A percentile compares a stretch with the other conserved stretches of the same genome.
phyloP scores from a whole-genome alignment of 2,329 filamentous ascomycete species.

The Botrytis deweyae region DNA sequence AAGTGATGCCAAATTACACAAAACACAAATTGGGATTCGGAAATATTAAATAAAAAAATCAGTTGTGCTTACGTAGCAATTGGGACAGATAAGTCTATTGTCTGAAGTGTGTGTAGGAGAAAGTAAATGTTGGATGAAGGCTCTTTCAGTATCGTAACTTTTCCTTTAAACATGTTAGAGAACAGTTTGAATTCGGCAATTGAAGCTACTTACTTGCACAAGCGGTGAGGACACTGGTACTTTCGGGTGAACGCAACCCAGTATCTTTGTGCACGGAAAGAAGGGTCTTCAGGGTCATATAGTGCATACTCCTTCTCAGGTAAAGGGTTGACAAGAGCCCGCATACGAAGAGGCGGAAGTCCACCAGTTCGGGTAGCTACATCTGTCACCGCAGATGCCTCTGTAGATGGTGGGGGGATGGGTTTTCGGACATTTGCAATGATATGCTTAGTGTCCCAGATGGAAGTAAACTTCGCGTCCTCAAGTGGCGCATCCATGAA shows the following conservation, averaged over 20 bases:
- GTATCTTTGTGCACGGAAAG: conserved; percentile 28
- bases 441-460: conserved; percentile 20
- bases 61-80: conserved; percentile 8
- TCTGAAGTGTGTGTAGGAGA: conserved; percentile 43
- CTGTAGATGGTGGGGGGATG: conserved; percentile 9
- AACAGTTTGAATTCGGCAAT: neutral
- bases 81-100: conserved; percentile 28
- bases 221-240: conserved; percentile 35
- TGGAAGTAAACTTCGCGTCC: conserved; percentile 6
- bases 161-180: conserved; percentile 23
- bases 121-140: conserved; percentile 45
- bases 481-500: conserved; percentile 20
- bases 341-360: conserved; percentile 1
- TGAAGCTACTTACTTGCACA: conserved; percentile 33
- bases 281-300: conserved; percentile 29
- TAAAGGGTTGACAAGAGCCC: conserved; percentile 9
- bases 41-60: neutral
- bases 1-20: neutral
- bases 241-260: conserved; percentile 28
- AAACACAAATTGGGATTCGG: neutral
- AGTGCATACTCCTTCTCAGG: conserved; percentile 17
- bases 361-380: conserved; percentile 4
- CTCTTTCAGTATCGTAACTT: conserved; percentile 14
- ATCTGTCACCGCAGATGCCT: neutral
- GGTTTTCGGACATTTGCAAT: conserved; percentile 19